Evolutionary conservation across 2,329 filamentous ascomycete genomes (phyloP), one percentile per base, ranked within the genome.

Genomic region (Fusarium verrucosum): DNA sequence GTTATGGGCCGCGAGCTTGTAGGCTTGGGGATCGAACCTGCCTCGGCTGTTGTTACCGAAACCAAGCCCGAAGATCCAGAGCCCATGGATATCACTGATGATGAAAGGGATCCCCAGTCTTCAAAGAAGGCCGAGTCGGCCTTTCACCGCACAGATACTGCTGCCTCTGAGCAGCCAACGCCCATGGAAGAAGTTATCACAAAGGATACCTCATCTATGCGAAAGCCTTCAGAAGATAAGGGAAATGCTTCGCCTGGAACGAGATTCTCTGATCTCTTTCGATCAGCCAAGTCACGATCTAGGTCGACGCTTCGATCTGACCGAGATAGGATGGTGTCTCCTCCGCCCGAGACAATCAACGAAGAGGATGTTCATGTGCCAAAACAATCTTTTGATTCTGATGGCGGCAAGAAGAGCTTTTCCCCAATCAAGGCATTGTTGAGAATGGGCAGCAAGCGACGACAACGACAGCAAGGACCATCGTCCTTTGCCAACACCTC

Each of bases 401-500:
- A 87, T 46, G 79, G 81, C 58, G 78, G 74, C 26, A 80, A 78
- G 50, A 77, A 74, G 14, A 74, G 75, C 9, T 77, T 79, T 19
- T 70, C 82, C 28, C 84, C 89, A 1, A 91, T 93, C 82, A 86
- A 88, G 5, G 88, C 91, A 0, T 85, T 97, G 32, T 92, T 97
- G 77, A 87, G 86, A 70, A 90, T 90, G 75, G 86, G 86, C 25
- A 83, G 81, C 78, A 81, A 85, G 82, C 82, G 81, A 75, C 82
- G 81, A 75, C 81, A 85, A 79, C 77, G 87, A 76, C 73, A 80
- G 73, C 77, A 84, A 74, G 62, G 82, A 73, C 83, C 90, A 5
- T 90, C 92, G 0, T 93, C 94, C n/a, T 95, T 96, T 74, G 93
- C 92, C 6, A 97, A 97, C 72, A 92, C 92, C 0, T 97, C 94